Evolutionary conservation across 345 rosid species (phyloP), one percentile per base, ranked within the genome.

Genomic region (Citrus medica): DNA sequence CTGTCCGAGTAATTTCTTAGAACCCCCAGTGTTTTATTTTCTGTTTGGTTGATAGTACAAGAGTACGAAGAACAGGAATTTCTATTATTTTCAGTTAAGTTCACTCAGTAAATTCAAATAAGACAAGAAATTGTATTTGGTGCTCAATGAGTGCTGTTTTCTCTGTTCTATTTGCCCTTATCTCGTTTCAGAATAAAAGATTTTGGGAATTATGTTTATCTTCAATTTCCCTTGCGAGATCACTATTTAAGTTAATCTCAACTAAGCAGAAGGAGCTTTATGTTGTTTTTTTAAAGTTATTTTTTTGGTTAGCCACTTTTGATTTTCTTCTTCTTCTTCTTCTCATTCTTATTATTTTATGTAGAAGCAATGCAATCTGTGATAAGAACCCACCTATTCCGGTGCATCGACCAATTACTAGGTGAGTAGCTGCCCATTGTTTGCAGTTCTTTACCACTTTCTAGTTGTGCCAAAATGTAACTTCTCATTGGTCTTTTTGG

Each of bases 401-500:
- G 9, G 86, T 77, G 37, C 95, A 94, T 86, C 87, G 97, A 80
- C 97, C 98, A 28, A 84, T 96, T 42, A 96, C 98, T 53, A 89
- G 99, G 97, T 94, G 65, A 77, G 87, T 73, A 66, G 13, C 77
- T 71, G 76, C 30, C 7, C 40, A 62, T 73, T 70, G 64, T 16
- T 7, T 67, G 13, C 12, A 27, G 12, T 27, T 37, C 53, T 35
- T 10, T 37, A 56, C 75, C 70, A 77, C 71, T 58, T 28, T 63
- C 65, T 27, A 69, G 63, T 46, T 7, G 19, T 71, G 35, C 74
- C 67, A 30, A 21, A 8, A 51, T 4, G 2, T 79, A 55, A 66
- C 40, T 59, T 63, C 35, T 75, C 46, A 42, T 65, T 76, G 38
- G 27, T 69, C 55, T 62, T 71, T 61, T 59, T 10, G 25, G 56